Evolutionary conservation across 2,329 filamentous ascomycete species (phyloP), one percentile per base, ranked within the genome.

Genomic region (Colletotrichum graminicola): DNA sequence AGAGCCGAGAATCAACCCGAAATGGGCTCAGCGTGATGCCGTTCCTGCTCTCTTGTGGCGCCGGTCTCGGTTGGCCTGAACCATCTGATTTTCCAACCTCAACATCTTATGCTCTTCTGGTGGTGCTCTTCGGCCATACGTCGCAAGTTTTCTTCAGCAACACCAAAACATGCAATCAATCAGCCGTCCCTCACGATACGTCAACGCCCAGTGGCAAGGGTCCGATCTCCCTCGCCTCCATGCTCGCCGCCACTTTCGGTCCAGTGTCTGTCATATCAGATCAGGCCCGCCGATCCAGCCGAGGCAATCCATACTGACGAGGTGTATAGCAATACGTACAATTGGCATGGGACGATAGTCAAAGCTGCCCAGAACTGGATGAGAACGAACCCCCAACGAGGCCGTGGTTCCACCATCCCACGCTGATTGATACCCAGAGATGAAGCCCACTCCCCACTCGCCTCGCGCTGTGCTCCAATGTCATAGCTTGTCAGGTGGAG

Each of bases 51-150:
- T 62, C 14, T 32, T 60, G 41, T 61, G 49, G 63, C 43, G 56
- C 63, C 55, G 43, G 29, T 14, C 36, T 56, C 11, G 55, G 45
- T 60, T 56, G 62, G 55, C 55, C 41, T 43, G 41, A 21, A 11
- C 39, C 55, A 36, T 67, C 62, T 71, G 65, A 68, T 72, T 64
- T 52, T 64, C 54, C 69, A 68, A 63, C 39, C 34, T 41, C 60
- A 52, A 34, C 60, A 60, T 72, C 65, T 63, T 26, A 12, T 68
- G 69, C 60, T 64, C 55, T 60, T 43, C 65, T 55, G 59, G 12
- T 16, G 65, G 52, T 68, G 45, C 55, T 72, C 52, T 63, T 72
- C 59, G 69, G 65, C 60, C 59, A 29, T 68, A 69, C 45, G 36
- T 47, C 14, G 32, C 65, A 16, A 55, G 43, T 55, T 34, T 55